These are phyloP conservation scores for Alternaria consortialis DNA, from an alignment of 2,329 filamentous ascomycete genomes.

Conservation along the genomic window DNA sequence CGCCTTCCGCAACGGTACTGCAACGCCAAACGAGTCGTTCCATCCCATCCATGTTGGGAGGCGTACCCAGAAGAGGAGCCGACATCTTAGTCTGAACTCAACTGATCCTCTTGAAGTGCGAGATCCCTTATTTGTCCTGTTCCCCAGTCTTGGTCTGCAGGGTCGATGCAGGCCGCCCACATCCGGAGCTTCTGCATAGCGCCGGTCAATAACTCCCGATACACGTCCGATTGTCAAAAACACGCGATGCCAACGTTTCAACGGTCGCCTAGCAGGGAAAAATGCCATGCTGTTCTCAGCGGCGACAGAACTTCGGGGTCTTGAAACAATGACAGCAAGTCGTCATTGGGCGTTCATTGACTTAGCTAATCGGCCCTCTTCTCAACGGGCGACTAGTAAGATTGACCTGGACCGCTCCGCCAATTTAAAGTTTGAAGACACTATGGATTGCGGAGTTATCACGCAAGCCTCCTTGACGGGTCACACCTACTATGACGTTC, in stretches of 20 bases:
- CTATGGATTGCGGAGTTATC: not conserved
- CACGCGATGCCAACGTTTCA: slow-evolving; percentile 3
- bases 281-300: not conserved
- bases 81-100: not conserved
- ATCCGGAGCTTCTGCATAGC: not conserved
- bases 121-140: not conserved
- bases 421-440: not conserved
- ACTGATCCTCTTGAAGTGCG: not conserved
- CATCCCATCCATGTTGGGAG: slow-evolving; percentile 2
- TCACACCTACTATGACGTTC: slow-evolving; percentile 1
- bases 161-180: slow-evolving; percentile 6
- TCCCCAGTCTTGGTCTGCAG: not conserved
- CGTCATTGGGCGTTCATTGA: not conserved
- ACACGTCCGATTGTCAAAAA: not conserved
- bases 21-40: slow-evolving; percentile 4
- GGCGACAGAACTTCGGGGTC: not conserved
- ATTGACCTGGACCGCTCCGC: not conserved
- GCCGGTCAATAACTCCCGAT: not conserved
- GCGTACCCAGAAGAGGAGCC: not conserved
- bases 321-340: slow-evolving; percentile 1
- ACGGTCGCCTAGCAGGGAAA: slow-evolving; percentile 4
- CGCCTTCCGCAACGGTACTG: slow-evolving; percentile 4
- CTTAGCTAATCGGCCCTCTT: slow-evolving; percentile 9
- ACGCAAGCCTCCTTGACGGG: not conserved
- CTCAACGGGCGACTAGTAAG: slow-evolving; percentile 5